These are phyloP conservation scores for Solanum bulbocastanum DNA, from an alignment of 257 asterid genomes.

Conservation along the genomic window DNA sequence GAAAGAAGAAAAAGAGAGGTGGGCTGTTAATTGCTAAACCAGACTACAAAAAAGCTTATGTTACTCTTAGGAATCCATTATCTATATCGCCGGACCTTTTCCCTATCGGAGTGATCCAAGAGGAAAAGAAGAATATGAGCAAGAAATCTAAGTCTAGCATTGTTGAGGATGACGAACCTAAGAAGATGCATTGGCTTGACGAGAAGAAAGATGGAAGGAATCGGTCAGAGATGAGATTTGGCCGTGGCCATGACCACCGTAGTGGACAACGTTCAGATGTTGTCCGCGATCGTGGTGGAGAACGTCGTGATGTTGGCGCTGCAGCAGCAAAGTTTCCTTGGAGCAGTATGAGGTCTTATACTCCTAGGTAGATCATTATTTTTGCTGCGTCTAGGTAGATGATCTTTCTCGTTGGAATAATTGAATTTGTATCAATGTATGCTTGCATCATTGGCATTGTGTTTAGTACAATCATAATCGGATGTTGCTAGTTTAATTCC, in stretches of 20 bases:
- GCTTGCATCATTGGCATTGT: background rate
- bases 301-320: background rate
- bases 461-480: background rate
- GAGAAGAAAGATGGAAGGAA: constrained; percentile 31
- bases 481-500: background rate
- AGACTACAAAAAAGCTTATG: constrained; percentile 88
- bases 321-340: constrained; percentile 63
- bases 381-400: background rate
- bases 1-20: constrained; percentile 88
- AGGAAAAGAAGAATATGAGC: constrained; percentile 35
- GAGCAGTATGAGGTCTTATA: constrained; percentile 68
- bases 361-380: constrained; percentile 16
- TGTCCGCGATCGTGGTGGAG: background rate
- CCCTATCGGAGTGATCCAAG: constrained; percentile 63
- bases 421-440: background rate
- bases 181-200: constrained; percentile 86
- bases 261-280: background rate
- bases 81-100: constrained; percentile 61
- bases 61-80: constrained; percentile 59
- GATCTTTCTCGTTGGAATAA: background rate
- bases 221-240: constrained; percentile 12
- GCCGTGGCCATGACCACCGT: background rate
- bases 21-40: constrained; percentile 63
- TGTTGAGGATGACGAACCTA: constrained; percentile 66
- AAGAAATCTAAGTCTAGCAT: constrained; percentile 64